Evolutionary conservation across 139 green algal genomes (phyloP), one percentile per base, ranked within the genome.

Genomic region (Micractinium sp.): DNA sequence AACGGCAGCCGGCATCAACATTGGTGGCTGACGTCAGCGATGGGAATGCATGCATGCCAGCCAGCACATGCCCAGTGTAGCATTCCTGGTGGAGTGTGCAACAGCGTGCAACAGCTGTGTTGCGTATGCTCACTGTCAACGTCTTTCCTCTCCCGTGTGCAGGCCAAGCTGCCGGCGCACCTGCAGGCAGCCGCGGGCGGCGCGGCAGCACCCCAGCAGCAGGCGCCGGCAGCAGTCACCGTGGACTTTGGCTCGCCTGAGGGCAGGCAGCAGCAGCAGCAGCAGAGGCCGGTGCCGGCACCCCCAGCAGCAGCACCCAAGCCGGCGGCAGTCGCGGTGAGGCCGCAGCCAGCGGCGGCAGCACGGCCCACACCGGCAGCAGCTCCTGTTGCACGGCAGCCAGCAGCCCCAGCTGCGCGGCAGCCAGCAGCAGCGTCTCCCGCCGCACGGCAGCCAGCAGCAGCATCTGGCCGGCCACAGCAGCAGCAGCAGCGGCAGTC

Each of bases 201-300:
- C 35, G 13, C 25, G 16, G 61, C 25, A 66, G 4, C 82, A 14
- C 14, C n/a, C 7, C 63, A 87, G 20, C 82, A 76, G 63, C 80
- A 56, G 29, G 38, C 63, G 80, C 82, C 76, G 0, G 41, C 41
- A 23, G 53, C 87, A 19, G 60, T 90, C n/a, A 81, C 69, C 15
- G 76, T 81, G 2, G 69, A 87, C 78, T 81, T 81, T 73, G 66
- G 67, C 41, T 67, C 87, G 60, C 39, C 33, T 14, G 87, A 87
- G 29, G 33, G 15, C 39, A 53, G 78, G 47, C 81, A 71, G n/a
- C 76, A 82, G 85, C 47, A 20, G 31, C 71, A 76, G 35, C 18
- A 19, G 35, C 60, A 5, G 22, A 33, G n/a, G 56, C 33, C 81
- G 5, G 39, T 29, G n/a, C 36, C 78, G 69, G 80, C 53, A 85